Conservation (phyloP, 768 basidiomycete species). For the Tylopilus plumbeoviolaceoides region DNA sequence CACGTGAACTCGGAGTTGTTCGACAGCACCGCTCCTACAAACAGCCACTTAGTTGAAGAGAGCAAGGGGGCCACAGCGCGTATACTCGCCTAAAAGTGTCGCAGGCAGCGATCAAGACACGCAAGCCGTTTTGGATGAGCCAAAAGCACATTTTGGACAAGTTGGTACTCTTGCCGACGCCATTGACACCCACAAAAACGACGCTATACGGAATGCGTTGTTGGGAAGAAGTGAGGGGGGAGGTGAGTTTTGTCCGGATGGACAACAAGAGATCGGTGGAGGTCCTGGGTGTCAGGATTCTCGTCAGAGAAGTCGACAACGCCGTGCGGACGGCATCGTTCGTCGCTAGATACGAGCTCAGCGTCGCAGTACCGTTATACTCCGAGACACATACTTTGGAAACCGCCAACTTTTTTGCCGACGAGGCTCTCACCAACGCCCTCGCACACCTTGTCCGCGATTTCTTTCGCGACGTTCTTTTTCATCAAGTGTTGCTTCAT, state of each 20-base stretch:
- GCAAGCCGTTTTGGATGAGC: constrained; percentile 91
- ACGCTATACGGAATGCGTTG: constrained; percentile 87
- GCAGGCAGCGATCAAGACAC: constrained; percentile 96
- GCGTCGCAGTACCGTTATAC: neutral
- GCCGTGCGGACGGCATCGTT: constrained; percentile 81
- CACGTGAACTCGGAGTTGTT: constrained; percentile 95
- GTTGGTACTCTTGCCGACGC: constrained; percentile 98
- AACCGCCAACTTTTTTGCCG: constrained; percentile 87
- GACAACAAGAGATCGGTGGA: constrained; percentile 95
- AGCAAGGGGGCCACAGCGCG: neutral
- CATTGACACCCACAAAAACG: constrained; percentile 97
- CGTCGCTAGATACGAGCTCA: constrained; percentile 51
- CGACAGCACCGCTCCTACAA: constrained; percentile 88
- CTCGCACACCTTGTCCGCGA: constrained; percentile 91
- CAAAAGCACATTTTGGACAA: constrained; percentile 98
- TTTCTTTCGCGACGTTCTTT: constrained; percentile 97
- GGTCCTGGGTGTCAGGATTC: constrained; percentile 93
- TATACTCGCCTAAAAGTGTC: constrained; percentile 83
- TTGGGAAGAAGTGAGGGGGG: constrained; percentile 67
- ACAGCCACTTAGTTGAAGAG: neutral
- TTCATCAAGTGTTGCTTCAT: constrained; percentile 99
- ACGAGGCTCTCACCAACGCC: constrained; percentile 86
- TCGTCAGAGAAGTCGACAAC: constrained; percentile 81
- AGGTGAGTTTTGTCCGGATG: constrained; percentile 82
- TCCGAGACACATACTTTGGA: constrained; percentile 61